phyloP scores from a whole-genome alignment of 225 moss, liverwort and hornwort genomes.

The Polytrichum commune region DNA sequence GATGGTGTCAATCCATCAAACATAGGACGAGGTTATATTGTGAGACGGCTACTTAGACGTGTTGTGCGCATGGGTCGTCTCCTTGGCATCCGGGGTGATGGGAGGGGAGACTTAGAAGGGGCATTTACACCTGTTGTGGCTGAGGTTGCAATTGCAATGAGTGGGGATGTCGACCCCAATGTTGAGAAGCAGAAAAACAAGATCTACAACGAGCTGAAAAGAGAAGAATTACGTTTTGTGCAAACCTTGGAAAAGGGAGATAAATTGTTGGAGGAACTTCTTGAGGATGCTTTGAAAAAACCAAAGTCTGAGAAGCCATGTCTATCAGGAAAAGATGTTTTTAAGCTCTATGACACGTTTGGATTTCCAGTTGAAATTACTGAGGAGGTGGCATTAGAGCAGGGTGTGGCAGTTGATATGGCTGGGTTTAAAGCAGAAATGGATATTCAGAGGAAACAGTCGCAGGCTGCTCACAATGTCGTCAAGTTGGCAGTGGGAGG shows the following conservation, averaged over 20 bases:
- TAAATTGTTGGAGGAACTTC: conserved; percentile 69
- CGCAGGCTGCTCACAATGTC: conserved; percentile 81
- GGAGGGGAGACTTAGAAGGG: conserved; percentile 68
- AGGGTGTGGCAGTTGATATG: conserved; percentile 69
- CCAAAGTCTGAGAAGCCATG: conserved; percentile 24
- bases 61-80: conserved; percentile 95
- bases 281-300: conserved; percentile 55
- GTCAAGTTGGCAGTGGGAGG: conserved; percentile 82
- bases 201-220: conserved; percentile 71
- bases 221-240: conserved; percentile 86
- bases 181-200: conserved; percentile 56
- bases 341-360: conserved; percentile 85
- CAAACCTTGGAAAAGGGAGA: conserved; percentile 89
- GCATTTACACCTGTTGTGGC: conserved; percentile 77
- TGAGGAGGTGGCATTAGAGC: conserved; percentile 85
- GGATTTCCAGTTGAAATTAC: conserved; percentile 95
- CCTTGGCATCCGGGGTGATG: conserved; percentile 84
- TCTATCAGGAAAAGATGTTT: conserved; percentile 77
- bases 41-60: conserved; percentile 77
- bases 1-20: conserved; percentile 92
- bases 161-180: conserved; percentile 60
- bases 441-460: conserved; percentile 71
- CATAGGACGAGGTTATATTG: conserved; percentile 76
- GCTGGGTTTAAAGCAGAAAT: conserved; percentile 77
- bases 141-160: conserved; percentile 77